Evolutionary conservation across 139 green algal genomes (phyloP).

Genomic region (Closterium sp.): DNA sequence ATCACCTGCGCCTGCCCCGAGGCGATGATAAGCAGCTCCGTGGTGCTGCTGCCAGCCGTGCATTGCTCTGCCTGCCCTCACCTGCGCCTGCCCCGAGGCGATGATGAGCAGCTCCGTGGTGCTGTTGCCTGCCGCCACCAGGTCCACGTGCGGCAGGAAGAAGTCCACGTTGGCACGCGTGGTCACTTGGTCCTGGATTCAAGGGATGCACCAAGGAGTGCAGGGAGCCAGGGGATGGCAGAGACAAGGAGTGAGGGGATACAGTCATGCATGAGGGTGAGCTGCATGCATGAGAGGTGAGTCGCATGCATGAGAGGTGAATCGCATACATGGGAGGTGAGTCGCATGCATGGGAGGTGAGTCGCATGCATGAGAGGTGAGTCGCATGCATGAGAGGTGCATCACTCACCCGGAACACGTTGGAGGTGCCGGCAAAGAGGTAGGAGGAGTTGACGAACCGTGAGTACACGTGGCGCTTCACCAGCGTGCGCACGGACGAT

Average conservation of each 20-base stretch:
- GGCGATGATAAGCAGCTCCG: too few species aligned
- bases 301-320: too few species aligned
- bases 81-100: conserved; percentile 1
- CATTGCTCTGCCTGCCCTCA: background rate
- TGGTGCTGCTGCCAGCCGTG: too few species aligned
- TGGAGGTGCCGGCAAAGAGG: conserved; percentile 3
- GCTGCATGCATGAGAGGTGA: too few species aligned
- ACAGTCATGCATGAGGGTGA: too few species aligned
- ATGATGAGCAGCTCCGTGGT: conserved; percentile 22
- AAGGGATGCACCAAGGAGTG: background rate
- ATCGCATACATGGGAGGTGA: too few species aligned
- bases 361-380: too few species aligned
- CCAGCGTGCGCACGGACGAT: background rate
- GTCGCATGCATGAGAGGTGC: too few species aligned
- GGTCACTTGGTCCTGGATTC: conserved; percentile 2
- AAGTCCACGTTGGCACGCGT: background rate
- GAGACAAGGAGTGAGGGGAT: background rate
- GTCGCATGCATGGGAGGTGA: too few species aligned
- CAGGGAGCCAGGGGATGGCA: too few species aligned
- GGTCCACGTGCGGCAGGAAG: conserved; percentile 6
- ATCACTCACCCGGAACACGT: background rate
- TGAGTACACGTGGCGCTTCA: background rate
- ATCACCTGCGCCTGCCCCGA: too few species aligned
- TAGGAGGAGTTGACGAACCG: background rate
- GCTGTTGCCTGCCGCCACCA: background rate